phyloP scores from a whole-genome alignment of 2,329 filamentous ascomycete species.

The Graphiopsis chlorocephala region DNA sequence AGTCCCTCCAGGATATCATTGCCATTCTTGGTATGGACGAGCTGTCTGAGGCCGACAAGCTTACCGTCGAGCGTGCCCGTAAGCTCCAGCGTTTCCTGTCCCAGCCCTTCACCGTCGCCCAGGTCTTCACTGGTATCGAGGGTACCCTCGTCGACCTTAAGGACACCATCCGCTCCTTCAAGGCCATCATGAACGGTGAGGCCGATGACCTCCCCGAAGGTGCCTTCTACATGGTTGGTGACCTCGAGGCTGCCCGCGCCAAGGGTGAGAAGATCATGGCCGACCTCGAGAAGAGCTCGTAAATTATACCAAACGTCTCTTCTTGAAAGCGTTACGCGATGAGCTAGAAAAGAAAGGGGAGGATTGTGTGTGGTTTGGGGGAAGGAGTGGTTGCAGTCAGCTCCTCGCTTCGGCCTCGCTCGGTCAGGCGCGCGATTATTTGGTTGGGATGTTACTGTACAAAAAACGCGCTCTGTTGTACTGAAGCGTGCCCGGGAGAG shows the following conservation, averaged over 20 bases:
- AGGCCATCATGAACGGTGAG: constrained; percentile 92
- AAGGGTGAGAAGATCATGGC: constrained; percentile 99
- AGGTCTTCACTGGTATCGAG: constrained; percentile 91
- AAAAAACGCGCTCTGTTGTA: constrained; percentile 15
- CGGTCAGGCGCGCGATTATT: constrained; percentile 8
- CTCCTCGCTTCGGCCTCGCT: constrained; percentile 8
- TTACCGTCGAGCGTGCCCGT: constrained; percentile 99
- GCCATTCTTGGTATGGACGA: constrained; percentile 99
- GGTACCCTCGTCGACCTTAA: constrained; percentile 96
- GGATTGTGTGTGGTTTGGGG: background rate
- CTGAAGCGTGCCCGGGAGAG: constrained; percentile 10
- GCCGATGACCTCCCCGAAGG: constrained; percentile 93
- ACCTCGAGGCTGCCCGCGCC: constrained; percentile 84
- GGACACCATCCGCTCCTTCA: constrained; percentile 97
- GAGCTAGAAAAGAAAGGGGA: background rate
- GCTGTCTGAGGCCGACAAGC: constrained; percentile 97
- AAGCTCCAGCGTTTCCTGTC: constrained; percentile 99
- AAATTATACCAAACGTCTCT: constrained; percentile 13
- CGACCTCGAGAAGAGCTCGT: constrained; percentile 64
- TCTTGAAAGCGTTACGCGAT: constrained; percentile 9
- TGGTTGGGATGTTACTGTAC: constrained; percentile 13
- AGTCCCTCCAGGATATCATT: constrained; percentile 98
- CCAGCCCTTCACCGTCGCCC: constrained; percentile 93
- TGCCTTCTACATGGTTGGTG: constrained; percentile 97
- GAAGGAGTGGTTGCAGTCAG: constrained; percentile 10